Base-by-base conservation (phyloP, 2,329 filamentous ascomycete genomes). In the Rhytidhysteron rufulum region DNA sequence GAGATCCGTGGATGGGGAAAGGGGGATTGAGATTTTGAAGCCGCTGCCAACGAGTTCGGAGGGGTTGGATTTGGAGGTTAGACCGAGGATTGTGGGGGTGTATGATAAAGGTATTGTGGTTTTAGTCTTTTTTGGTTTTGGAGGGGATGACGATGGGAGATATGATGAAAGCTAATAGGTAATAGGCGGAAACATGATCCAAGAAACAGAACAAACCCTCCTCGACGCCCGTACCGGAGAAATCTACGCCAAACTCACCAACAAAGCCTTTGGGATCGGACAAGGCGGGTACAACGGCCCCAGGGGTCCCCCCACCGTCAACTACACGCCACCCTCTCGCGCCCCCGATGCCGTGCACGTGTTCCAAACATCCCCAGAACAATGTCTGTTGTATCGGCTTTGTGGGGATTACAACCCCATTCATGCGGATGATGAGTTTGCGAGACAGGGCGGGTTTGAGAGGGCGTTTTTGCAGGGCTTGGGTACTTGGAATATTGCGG, bases 381-480 rank as follows among this genome's bases (percentile, higher is more conserved):
- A 54, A 4, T 64, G 67, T 1, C 51, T 72, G 2, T 53, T 73
- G 1, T 73, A 73, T 38, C 55, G 70, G 2, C 53, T 75, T 8
- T 72, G 69, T 45, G 71, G 72, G 1, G 72, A 74, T 43, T 74
- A 73, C 50, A 74, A 74, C 44, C 71, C 72, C 5, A 56, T 73
- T 33, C 70, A 73, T 47, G 70, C 63, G 1, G 67, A 69, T 37
- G 67, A 68, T n/a, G 62, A 55, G 13, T 69, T 69, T 31, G 69
- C 68, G 1, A 53, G 54, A 44, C 57, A 59, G 5, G 67, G 68
- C 7, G 72, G 72, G 11, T 74, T 74, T 48, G 67, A 67, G 27
- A 69, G 69, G 1, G 59, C 63, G 4, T 73, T 74, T 39, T 51
- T 74, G 34, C 71, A 74, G 39, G 71, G 71, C 1, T 52, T 75